Conservation (phyloP, 2,329 filamentous ascomycete species). For the Scolecobasidium constrictum region DNA sequence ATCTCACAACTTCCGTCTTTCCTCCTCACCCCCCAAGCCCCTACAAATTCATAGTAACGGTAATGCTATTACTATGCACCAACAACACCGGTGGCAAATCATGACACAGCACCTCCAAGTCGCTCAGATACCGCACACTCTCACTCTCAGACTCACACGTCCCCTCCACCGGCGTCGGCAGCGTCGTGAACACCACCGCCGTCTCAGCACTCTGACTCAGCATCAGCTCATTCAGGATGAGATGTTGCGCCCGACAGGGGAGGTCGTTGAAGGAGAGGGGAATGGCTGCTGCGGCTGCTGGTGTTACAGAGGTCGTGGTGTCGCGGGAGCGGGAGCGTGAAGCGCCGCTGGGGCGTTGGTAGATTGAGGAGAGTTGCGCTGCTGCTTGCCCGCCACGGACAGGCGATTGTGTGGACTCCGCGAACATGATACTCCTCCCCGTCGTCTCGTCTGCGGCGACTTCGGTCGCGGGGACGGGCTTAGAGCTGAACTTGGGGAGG, state of each 20-base stretch:
- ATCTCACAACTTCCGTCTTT: too few relatives aligned
- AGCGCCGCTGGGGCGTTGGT: neutral
- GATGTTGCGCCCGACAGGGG: slow-evolving; percentile 71
- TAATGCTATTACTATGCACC: slow-evolving; percentile 83
- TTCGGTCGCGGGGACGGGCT: slow-evolving; percentile 59
- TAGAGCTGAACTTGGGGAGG: slow-evolving; percentile 57
- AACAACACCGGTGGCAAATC: slow-evolving; percentile 65
- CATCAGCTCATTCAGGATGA: slow-evolving; percentile 81
- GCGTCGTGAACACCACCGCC: slow-evolving; percentile 70
- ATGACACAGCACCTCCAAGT: slow-evolving; percentile 68
- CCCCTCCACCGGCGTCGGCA: slow-evolving; percentile 70
- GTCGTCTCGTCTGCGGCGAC: slow-evolving; percentile 41
- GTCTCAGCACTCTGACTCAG: slow-evolving; percentile 42
- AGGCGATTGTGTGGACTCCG: slow-evolving; percentile 28
- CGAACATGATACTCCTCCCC: slow-evolving; percentile 68
- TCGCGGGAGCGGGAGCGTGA: slow-evolving; percentile 7
- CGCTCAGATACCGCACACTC: slow-evolving; percentile 63
- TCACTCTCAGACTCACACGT: slow-evolving; percentile 60
- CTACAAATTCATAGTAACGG: slow-evolving; percentile 62
- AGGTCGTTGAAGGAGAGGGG: slow-evolving; percentile 78
- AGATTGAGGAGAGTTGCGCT: neutral
- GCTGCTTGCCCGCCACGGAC: neutral
- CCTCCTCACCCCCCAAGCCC: too few relatives aligned
- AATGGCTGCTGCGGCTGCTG: slow-evolving; percentile 45
- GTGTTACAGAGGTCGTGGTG: slow-evolving; percentile 1